Base-by-base conservation (phyloP, 129 eudicot species). In the Centella asiatica region DNA sequence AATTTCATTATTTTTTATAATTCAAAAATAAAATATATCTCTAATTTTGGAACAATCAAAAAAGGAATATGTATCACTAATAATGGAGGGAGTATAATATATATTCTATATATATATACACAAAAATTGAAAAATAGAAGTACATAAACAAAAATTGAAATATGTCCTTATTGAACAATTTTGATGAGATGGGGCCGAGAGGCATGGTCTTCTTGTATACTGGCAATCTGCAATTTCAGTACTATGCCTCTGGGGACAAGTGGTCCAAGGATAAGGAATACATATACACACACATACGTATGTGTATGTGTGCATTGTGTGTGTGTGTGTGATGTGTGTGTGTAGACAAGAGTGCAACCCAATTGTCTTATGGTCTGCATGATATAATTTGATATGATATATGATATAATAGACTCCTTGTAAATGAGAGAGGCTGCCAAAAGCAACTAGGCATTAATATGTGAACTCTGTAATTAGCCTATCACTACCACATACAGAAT, bases 181-280 rank as follows among this genome's bases (percentile, higher is more conserved):
- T n/a, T n/a, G 17, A 32, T 56, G 26, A n/a, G 44, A 17, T 32
- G 5, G 36, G 61, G 20, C 9, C 18, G 7, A 56, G 44, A 5
- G n/a, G 10, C 44, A 40, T 31, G 40, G 17, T 25, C 61, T 56
- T 29, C 61, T 32, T 56, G 61, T 7, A 56, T 1, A 17, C 11
- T 56, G 6, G 29, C 61, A 29, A 17, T 22, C 44, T 29, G 25
- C 12, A 32, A 24, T 18, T 56, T n/a, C 4, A 56, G 61, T 56
- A 56, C 22, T n/a, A 56, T 56, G 18, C 39, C 20, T n/a, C 29
- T 56, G 57, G 6, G 42, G 23, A 44, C 60, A 46, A 72, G 65
- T 77, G 92, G 87, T 84, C 87, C 87, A 84, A 78, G 73, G 55
- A 74, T 76, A 70, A 84, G 78, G 73, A 60, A 74, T 76, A 70